Conservation (phyloP, 768 basidiomycete genomes). For the Leucocoprinus sp. region DNA sequence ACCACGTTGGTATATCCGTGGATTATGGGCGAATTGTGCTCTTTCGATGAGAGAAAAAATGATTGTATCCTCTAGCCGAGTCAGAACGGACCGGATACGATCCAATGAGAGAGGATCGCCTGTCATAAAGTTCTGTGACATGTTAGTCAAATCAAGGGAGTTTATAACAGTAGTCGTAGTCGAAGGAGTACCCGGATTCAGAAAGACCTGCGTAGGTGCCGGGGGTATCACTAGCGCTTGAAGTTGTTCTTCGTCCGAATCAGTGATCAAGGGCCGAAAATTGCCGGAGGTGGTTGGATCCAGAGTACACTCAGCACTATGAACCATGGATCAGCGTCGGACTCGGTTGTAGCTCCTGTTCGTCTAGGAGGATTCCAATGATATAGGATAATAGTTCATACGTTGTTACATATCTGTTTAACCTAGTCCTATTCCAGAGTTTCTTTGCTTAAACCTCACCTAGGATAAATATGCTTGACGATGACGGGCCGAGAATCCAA, state of each 20-base stretch:
- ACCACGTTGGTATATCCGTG: slow-evolving; percentile 75
- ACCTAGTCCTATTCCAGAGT: too few species aligned
- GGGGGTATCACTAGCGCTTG: background rate
- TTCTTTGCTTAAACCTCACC: too few species aligned
- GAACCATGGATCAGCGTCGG: background rate
- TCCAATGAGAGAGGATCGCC: slow-evolving; percentile 83
- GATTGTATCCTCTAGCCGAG: slow-evolving; percentile 95
- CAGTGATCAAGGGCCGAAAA: slow-evolving; percentile 5
- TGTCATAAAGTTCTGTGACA: slow-evolving; percentile 62
- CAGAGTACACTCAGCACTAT: background rate
- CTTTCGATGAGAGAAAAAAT: slow-evolving; percentile 97
- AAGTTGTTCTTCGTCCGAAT: slow-evolving; percentile 1
- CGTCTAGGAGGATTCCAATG: too few species aligned
- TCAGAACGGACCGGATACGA: slow-evolving; percentile 78
- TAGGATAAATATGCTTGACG: too few species aligned
- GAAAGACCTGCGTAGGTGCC: background rate
- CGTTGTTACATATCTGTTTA: too few species aligned
- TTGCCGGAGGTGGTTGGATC: slow-evolving; percentile 1
- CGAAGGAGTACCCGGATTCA: background rate
- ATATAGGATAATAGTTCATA: too few species aligned
- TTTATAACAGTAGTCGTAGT: slow-evolving; percentile 1
- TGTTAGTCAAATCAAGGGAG: slow-evolving; percentile 9
- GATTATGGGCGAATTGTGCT: slow-evolving; percentile 93
- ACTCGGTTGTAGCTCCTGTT: background rate
- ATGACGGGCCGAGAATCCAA: too few species aligned